These are phyloP conservation scores for Naematelia encephala DNA, from an alignment of 768 basidiomycete genomes.

Conservation along the genomic window DNA sequence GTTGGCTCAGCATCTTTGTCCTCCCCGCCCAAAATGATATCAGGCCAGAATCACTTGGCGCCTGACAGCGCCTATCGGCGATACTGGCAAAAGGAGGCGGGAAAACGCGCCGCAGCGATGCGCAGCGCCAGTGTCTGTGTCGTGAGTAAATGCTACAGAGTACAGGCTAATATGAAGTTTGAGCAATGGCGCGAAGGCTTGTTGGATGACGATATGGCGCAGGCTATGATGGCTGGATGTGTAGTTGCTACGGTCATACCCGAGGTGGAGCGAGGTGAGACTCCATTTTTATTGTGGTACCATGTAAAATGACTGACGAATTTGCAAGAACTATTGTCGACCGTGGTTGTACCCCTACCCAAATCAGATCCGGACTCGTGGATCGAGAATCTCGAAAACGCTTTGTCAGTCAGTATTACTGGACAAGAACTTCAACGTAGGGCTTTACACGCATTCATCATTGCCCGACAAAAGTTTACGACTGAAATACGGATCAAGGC, in stretches of 20 bases:
- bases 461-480: constrained; percentile 11
- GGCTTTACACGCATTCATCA: constrained; percentile 14
- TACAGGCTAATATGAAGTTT: not conserved
- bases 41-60: not conserved
- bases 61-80: not conserved
- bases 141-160: not conserved
- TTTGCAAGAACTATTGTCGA: not conserved
- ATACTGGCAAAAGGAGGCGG: constrained; percentile 4
- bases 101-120: not conserved
- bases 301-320: not conserved
- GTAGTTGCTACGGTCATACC: constrained; percentile 17
- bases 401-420: not conserved
- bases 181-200: constrained; percentile 8
- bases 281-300: constrained; percentile 1
- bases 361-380: not conserved
- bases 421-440: constrained; percentile 6
- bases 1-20: not conserved
- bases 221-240: constrained; percentile 18
- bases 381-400: not conserved
- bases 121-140: constrained; percentile 4
- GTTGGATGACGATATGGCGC: constrained; percentile 11
- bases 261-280: constrained; percentile 10
- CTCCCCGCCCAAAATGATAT: not conserved
- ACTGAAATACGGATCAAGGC: not conserved
- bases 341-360: constrained; percentile 1